These are phyloP conservation scores for Puccinia horiana DNA, from an alignment of 1,284 basidiomycete species.

Conservation along the genomic window DNA sequence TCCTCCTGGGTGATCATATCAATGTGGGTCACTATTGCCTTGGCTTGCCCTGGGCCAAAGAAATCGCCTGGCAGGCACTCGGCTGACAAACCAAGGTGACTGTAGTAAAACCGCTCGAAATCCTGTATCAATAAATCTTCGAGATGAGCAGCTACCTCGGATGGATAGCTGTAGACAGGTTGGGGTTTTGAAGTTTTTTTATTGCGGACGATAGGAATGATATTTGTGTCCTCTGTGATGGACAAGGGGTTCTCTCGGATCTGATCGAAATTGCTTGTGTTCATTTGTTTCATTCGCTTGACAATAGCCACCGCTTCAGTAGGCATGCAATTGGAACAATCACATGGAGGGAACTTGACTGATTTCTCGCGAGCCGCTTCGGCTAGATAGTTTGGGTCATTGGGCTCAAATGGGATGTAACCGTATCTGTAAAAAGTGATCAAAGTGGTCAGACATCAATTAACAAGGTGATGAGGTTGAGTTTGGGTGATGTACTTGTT, in stretches of 20 bases:
- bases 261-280: background rate
- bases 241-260: background rate
- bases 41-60: background rate
- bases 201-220: background rate
- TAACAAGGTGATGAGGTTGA: background rate
- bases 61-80: background rate
- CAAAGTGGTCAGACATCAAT: background rate
- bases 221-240: background rate
- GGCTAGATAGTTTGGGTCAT: background rate
- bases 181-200: background rate
- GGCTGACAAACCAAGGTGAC: background rate
- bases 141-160: background rate
- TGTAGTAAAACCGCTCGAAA: background rate
- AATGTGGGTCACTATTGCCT: background rate
- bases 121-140: background rate
- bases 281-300: background rate
- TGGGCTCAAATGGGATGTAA: background rate
- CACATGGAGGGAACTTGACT: background rate
- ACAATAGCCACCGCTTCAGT: background rate
- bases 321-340: background rate
- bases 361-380: background rate
- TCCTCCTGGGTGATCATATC: background rate
- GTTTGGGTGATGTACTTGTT: background rate
- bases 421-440: background rate
- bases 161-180: background rate